A percentile compares a stretch with the other conserved stretches of the same genome.
Conservation (phyloP, 164 flowering plant genomes). For the Tetracentron sinense region DNA sequence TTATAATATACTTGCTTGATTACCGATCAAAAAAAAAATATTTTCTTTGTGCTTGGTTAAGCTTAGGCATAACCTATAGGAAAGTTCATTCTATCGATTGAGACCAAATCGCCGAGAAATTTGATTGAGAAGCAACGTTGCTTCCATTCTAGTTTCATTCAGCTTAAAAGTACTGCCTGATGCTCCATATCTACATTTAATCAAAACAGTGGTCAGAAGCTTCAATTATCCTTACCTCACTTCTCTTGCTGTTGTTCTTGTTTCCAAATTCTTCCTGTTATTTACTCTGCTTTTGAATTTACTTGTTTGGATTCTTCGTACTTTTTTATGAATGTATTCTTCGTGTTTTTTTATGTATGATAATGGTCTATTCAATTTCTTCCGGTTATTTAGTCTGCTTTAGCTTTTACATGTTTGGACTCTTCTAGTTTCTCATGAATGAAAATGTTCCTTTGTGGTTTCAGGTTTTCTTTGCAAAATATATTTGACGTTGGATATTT, state of each 20-base stretch:
- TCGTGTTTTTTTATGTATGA: too few relatives aligned
- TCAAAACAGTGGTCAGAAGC: not conserved
- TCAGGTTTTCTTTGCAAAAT: constrained; percentile 12
- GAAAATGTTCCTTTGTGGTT: not conserved
- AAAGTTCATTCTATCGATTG: too few relatives aligned
- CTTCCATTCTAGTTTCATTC: not conserved
- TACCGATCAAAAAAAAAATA: too few relatives aligned
- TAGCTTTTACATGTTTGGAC: not conserved
- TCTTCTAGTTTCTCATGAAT: constrained; percentile 1
- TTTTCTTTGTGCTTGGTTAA: too few relatives aligned
- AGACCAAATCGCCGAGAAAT: too few relatives aligned
- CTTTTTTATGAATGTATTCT: constrained; percentile 2
- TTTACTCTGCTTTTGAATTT: not conserved
- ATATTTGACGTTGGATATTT: constrained; percentile 1
- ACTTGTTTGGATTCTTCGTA: not conserved
- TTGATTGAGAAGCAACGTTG: too few relatives aligned
- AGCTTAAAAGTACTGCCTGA: not conserved
- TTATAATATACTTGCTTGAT: too few relatives aligned
- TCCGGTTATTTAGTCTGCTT: not conserved
- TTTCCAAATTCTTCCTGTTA: not conserved
- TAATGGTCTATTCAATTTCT: too few relatives aligned
- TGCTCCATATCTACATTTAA: too few relatives aligned
- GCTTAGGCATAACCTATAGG: too few relatives aligned
- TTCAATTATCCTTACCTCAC: not conserved
- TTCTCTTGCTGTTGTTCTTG: not conserved